phyloP scores from a whole-genome alignment of 257 asterid genomes.

The Solanum ossicruentum region DNA sequence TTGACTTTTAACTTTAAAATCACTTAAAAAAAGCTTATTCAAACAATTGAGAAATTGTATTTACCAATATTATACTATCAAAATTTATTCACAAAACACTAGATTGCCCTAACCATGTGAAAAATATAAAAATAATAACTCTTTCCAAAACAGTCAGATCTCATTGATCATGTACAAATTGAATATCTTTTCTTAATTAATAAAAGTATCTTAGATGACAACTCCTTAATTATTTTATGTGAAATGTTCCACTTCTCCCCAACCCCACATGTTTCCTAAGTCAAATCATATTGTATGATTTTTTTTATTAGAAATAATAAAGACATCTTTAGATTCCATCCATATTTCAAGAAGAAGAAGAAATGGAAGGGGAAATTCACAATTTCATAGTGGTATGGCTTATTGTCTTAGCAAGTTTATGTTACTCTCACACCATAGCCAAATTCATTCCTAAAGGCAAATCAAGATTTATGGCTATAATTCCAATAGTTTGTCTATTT shows the following conservation, averaged over 20 bases:
- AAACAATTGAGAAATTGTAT: background rate
- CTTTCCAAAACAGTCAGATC: background rate
- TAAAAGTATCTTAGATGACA: background rate
- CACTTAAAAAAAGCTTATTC: too few species aligned
- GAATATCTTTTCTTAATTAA: background rate
- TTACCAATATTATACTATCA: background rate
- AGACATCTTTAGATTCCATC: background rate
- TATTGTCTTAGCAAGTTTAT: constrained; percentile 15
- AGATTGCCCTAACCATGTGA: background rate
- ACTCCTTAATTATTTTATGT: background rate
- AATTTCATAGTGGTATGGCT: constrained; percentile 33
- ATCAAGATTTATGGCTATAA: constrained; percentile 10
- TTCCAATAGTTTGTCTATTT: constrained; percentile 31
- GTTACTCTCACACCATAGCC: constrained; percentile 25
- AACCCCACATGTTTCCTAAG: background rate
- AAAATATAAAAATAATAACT: background rate
- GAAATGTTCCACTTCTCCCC: background rate
- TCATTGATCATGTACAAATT: background rate
- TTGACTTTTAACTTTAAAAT: too few species aligned
- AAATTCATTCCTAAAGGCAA: constrained; percentile 15
- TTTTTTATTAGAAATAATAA: background rate
- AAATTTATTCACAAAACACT: background rate
- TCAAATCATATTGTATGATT: background rate
- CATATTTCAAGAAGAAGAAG: background rate
- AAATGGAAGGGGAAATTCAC: constrained; percentile 44